phyloP scores from a whole-genome alignment of 768 basidiomycete genomes.

The Nidularia pulvinata region DNA sequence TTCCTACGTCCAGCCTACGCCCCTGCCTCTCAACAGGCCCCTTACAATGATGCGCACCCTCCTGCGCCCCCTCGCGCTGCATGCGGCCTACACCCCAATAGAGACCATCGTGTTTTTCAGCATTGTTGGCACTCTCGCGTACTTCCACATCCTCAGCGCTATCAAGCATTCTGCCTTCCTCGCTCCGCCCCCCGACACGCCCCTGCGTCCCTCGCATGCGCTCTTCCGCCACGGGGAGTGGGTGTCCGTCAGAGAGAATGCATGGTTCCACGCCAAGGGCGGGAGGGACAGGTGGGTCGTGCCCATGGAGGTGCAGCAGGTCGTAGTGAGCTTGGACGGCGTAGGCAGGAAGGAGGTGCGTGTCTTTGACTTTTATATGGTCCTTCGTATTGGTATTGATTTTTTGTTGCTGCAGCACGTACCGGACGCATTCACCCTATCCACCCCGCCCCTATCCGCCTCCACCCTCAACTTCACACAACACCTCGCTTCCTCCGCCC shows the following conservation, averaged over 20 bases:
- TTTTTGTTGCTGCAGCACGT: constrained; percentile 14
- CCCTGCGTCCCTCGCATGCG: constrained; percentile 56
- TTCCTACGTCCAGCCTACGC: background rate
- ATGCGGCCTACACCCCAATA: constrained; percentile 76
- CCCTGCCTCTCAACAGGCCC: background rate
- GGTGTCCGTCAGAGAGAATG: constrained; percentile 55
- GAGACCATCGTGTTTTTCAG: constrained; percentile 92
- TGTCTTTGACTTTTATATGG: background rate
- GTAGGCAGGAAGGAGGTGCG: constrained; percentile 20
- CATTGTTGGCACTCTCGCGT: constrained; percentile 88
- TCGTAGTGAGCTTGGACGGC: constrained; percentile 58
- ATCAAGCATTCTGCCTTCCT: constrained; percentile 91
- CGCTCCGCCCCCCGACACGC: constrained; percentile 48
- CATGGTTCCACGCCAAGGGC: constrained; percentile 40
- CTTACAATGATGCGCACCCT: constrained; percentile 47
- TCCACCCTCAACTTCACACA: constrained; percentile 48
- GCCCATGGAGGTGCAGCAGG: constrained; percentile 71
- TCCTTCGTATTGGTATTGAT: background rate
- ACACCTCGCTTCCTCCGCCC: constrained; percentile 39
- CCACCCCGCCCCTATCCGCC: constrained; percentile 38
- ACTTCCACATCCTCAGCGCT: constrained; percentile 90
- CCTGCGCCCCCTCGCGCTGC: constrained; percentile 66
- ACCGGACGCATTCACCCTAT: constrained; percentile 28
- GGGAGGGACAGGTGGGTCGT: constrained; percentile 17
- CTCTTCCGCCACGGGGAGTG: constrained; percentile 57